Evolutionary conservation across 371 early-diverging fungal genomes (phyloP), one percentile per base, ranked within the genome.

Genomic region (Actinomucor elegans): DNA sequence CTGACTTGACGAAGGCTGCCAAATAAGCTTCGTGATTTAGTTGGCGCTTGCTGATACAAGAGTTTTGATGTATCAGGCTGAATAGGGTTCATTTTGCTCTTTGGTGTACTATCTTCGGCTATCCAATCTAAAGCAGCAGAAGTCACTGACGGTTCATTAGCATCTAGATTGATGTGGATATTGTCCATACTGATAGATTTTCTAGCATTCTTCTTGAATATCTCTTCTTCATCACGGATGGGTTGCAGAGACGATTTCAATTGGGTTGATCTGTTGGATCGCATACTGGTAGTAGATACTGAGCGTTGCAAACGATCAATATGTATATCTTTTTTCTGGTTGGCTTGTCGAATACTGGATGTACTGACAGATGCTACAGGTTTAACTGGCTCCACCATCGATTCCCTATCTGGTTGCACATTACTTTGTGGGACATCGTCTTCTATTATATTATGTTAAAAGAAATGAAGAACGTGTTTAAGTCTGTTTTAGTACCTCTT

Each of bases 1-100:
- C 49, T 65, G 11, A 55, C 65, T 52, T 65, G 59, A 20, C 60
- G 46, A 17, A 65, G 17, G 41, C 60, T 65, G 8, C 65, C 60
- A 28, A 65, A 59, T 11, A 65, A 28, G 15, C 65, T 31, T 35
- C 55, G 40, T 7, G 59, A 43, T 20, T 48, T 52, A 10, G 17
- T 24, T 11, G 42, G 32, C 11, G 26, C 7, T 23, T 12, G 34
- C 2, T 47, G 47, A 8, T 33, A 23, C 14, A 17, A 14, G 27
- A 4, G 27, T 4, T n/a, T n/a, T n/a, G n/a, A n/a, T n/a, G n/a
- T n/a, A n/a, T n/a, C n/a, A n/a, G n/a, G n/a, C n/a, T 20, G 34
- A 8, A 36, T 20, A 4, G 29, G 23, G 15, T 38, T 49, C 17
- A 21, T 49, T 28, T 31, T 47, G 9, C 29, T 47, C 32, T 18